Conservation (phyloP, 257 asterid genomes). For the Przewalskia tangutica region DNA sequence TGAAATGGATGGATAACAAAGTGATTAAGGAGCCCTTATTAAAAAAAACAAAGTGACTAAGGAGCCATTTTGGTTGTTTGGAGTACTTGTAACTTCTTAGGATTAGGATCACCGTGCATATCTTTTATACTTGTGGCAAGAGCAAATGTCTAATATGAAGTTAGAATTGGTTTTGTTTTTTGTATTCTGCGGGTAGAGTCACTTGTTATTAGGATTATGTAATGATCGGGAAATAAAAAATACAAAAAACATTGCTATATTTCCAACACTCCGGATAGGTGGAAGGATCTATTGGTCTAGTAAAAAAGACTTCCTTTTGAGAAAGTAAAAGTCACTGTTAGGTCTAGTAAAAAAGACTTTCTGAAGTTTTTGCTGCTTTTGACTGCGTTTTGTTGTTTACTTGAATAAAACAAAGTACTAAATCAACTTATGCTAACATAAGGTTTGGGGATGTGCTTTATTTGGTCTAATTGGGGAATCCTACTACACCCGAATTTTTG, state of each 20-base stretch:
- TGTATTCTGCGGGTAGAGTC: neutral
- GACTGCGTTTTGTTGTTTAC: neutral
- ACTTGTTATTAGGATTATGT: neutral
- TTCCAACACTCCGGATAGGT: neutral
- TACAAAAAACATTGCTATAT: neutral
- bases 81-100: neutral
- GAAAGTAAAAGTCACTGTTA: neutral
- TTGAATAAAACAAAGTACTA: neutral
- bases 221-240: neutral
- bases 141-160: neutral
- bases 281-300: neutral
- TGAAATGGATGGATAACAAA: neutral
- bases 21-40: neutral
- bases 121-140: neutral
- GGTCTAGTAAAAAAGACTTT: neutral
- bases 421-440: neutral
- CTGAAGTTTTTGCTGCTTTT: neutral
- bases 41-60: neutral
- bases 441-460: neutral
- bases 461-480: neutral
- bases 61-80: neutral
- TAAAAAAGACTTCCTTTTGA: neutral
- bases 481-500: neutral
- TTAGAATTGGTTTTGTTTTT: neutral
- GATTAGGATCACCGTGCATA: neutral